Evolutionary conservation across 2,329 filamentous ascomycete genomes (phyloP).

Genomic region (Fusarium verticillioides): DNA sequence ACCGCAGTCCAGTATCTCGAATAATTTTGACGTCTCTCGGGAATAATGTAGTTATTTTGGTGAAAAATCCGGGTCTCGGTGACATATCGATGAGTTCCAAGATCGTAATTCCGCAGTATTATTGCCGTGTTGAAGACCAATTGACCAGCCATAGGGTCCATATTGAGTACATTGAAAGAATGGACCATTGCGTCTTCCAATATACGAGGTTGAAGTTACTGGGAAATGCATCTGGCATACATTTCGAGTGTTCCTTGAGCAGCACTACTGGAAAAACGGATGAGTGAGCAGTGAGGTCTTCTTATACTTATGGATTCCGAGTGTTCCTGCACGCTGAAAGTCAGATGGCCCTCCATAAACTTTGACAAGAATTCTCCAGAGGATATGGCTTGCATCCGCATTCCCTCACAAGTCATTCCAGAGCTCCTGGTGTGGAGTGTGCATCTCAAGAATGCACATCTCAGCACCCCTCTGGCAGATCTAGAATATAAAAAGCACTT

Average conservation of each 20-base stretch:
- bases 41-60: not conserved
- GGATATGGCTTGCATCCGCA: constrained; percentile 38
- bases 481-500: not conserved
- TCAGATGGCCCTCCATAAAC: constrained; percentile 29
- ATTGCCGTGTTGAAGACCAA: not conserved
- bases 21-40: not conserved
- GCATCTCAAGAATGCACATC: constrained; percentile 31
- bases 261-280: too few species aligned
- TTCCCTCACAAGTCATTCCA: constrained; percentile 37
- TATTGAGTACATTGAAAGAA: not conserved
- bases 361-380: constrained; percentile 37
- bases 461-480: constrained; percentile 20
- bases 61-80: not conserved
- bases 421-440: constrained; percentile 33
- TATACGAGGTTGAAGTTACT: not conserved
- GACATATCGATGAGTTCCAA: constrained; percentile 7
- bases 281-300: constrained; percentile 1
- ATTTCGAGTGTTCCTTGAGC: not conserved
- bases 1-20: not conserved
- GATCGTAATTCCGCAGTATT: not conserved
- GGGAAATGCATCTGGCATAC: too few species aligned
- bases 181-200: not conserved
- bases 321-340: constrained; percentile 4
- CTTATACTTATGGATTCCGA: constrained; percentile 24
- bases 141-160: not conserved